Percentiles rank a stretch among this genome's conserved stretches.
phyloP scores from a whole-genome alignment of 352 stramenopile species.

The Ochromonadaceae sp. region DNA sequence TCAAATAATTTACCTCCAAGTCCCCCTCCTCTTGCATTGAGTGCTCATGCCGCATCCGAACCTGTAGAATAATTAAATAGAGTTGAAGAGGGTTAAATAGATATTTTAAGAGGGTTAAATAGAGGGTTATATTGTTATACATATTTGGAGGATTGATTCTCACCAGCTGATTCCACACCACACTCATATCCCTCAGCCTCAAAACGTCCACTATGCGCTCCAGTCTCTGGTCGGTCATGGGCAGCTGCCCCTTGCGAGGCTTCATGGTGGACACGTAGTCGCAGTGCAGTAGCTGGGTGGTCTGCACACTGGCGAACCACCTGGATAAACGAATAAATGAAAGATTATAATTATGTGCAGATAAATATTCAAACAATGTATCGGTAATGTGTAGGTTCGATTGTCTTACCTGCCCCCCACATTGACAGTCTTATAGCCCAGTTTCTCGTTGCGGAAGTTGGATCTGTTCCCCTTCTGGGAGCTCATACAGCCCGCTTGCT shows the following conservation, averaged over 20 bases:
- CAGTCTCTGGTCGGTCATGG: background rate
- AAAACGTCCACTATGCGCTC: background rate
- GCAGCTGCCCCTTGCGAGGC: background rate
- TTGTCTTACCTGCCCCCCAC: background rate
- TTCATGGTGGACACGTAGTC: conserved; percentile 11
- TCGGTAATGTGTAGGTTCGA: too few species aligned
- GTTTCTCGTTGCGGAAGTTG: conserved; percentile 15
- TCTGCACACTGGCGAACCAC: background rate
- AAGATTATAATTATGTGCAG: too few species aligned
- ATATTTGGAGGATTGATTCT: too few species aligned
- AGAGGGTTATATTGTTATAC: too few species aligned
- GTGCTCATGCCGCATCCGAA: too few species aligned
- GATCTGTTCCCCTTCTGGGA: conserved; percentile 12
- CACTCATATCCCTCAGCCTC: background rate
- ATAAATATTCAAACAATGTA: too few species aligned
- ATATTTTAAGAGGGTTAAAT: too few species aligned
- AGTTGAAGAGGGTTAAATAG: too few species aligned
- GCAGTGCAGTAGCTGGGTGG: background rate
- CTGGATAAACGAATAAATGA: too few species aligned
- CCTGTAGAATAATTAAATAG: too few species aligned
- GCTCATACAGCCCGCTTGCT: background rate
- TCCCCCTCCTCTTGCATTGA: too few species aligned
- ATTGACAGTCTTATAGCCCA: background rate
- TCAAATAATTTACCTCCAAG: too few species aligned
- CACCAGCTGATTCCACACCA: conserved; percentile 5